Conservation (phyloP, 495 filamentous ascomycete genomes). For the Terfezia boudieri region DNA sequence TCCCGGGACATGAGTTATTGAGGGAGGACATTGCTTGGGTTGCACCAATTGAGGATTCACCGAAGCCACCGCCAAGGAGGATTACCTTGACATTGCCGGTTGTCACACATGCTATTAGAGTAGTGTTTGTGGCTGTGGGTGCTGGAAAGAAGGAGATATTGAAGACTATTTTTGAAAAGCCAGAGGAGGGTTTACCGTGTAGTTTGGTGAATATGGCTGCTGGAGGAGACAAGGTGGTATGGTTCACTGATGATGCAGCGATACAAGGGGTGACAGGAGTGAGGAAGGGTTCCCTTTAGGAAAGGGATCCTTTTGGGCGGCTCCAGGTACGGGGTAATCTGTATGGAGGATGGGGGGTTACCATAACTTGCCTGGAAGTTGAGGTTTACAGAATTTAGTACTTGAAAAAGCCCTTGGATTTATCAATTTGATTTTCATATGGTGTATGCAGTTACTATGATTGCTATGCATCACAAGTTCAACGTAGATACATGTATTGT, state of each 20-base stretch:
- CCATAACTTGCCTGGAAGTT: no score
- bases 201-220: conserved; percentile 64
- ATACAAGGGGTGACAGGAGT: conserved; percentile 68
- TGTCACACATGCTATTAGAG: conserved; percentile 54
- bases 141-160: conserved; percentile 73
- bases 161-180: conserved; percentile 64
- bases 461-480: no score
- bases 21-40: conserved; percentile 86
- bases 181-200: conserved; percentile 48
- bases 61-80: conserved; percentile 75
- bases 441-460: no score
- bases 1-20: conserved; percentile 70
- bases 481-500: no score
- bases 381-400: no score
- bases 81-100: conserved; percentile 87
- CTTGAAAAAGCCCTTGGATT: no score
- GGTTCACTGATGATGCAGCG: conserved; percentile 77
- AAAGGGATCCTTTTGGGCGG: conserved; percentile 23
- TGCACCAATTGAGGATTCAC: conserved; percentile 67
- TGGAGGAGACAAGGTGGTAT: conserved; percentile 69
- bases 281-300: conserved; percentile 28
- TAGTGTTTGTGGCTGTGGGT: conserved; percentile 83
- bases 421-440: no score
- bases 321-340: no score
- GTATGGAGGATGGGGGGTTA: no score